Evolutionary conservation across 1,284 basidiomycete genomes (phyloP).

Genomic region (Irpex rosettiformis): DNA sequence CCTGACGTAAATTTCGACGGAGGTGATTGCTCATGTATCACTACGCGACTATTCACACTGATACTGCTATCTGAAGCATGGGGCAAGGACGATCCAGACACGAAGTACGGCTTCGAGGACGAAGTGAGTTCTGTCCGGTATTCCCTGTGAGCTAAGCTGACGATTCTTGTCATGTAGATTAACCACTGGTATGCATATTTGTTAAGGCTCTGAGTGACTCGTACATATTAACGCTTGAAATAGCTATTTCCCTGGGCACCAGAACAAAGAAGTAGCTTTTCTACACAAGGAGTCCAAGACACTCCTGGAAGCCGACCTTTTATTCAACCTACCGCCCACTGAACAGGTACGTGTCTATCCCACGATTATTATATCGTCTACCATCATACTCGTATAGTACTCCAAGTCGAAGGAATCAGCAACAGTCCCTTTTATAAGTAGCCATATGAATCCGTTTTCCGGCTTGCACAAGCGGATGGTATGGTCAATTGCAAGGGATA

Average conservation of each 20-base stretch:
- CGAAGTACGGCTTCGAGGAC: constrained; percentile 79
- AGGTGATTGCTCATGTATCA: constrained; percentile 42
- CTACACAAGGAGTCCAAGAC: constrained; percentile 78
- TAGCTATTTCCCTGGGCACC: constrained; percentile 80
- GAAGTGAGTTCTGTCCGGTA: constrained; percentile 47
- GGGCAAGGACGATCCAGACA: constrained; percentile 58
- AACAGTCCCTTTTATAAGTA: constrained; percentile 42
- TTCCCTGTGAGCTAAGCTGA: constrained; percentile 9
- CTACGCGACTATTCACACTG: too few species aligned
- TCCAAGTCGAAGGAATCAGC: constrained; percentile 52
- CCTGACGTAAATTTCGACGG: constrained; percentile 49
- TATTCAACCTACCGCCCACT: constrained; percentile 85
- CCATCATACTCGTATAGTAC: constrained; percentile 27
- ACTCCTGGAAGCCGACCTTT: constrained; percentile 83
- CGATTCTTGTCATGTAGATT: constrained; percentile 39
- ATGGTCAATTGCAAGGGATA: constrained; percentile 51
- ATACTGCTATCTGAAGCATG: too few species aligned
- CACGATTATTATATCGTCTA: constrained; percentile 10
- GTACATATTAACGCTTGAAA: background rate
- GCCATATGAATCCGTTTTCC: constrained; percentile 52
- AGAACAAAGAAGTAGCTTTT: constrained; percentile 89
- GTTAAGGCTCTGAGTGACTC: background rate
- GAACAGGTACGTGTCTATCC: constrained; percentile 67
- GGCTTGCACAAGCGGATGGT: constrained; percentile 56
- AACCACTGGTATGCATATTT: constrained; percentile 52